These are phyloP conservation scores for Phellinidium pouzarii DNA, from an alignment of 1,284 basidiomycete genomes.

Conservation along the genomic window DNA sequence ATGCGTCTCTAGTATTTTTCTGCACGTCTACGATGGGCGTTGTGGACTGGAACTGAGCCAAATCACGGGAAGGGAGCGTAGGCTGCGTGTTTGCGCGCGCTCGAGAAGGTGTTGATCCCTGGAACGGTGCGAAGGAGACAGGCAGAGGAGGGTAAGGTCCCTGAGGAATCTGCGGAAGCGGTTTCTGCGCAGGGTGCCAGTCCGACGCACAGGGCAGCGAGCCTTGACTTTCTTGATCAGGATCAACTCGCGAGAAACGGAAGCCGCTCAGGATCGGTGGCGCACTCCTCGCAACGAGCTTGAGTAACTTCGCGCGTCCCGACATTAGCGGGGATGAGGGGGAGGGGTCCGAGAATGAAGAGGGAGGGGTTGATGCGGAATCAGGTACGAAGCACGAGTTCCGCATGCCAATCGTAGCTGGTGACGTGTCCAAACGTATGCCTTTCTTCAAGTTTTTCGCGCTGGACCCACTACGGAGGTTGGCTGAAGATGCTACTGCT, in stretches of 20 bases:
- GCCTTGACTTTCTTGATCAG: constrained; percentile 18
- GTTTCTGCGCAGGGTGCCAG: constrained; percentile 2
- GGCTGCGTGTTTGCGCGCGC: background rate
- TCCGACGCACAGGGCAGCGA: background rate
- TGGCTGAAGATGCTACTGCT: background rate
- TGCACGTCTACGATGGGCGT: constrained; percentile 32
- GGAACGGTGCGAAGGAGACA: background rate
- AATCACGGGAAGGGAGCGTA: background rate
- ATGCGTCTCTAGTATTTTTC: background rate
- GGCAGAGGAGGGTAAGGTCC: background rate
- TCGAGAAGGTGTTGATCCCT: background rate
- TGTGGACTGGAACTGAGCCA: constrained; percentile 1
- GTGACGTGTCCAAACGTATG: constrained; percentile 5
- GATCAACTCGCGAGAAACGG: constrained; percentile 21
- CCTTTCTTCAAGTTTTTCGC: background rate
- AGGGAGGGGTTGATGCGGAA: background rate
- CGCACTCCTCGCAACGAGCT: constrained; percentile 37
- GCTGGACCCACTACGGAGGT: background rate
- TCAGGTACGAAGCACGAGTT: background rate
- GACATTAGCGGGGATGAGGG: constrained; percentile 24
- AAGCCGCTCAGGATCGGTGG: constrained; percentile 27
- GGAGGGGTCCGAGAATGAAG: background rate
- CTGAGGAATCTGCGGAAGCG: constrained; percentile 12
- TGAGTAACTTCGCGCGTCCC: constrained; percentile 33
- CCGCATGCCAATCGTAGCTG: background rate